Base-by-base conservation (phyloP, 2,329 filamentous ascomycete genomes). In the Aspergillus udagawae region DNA sequence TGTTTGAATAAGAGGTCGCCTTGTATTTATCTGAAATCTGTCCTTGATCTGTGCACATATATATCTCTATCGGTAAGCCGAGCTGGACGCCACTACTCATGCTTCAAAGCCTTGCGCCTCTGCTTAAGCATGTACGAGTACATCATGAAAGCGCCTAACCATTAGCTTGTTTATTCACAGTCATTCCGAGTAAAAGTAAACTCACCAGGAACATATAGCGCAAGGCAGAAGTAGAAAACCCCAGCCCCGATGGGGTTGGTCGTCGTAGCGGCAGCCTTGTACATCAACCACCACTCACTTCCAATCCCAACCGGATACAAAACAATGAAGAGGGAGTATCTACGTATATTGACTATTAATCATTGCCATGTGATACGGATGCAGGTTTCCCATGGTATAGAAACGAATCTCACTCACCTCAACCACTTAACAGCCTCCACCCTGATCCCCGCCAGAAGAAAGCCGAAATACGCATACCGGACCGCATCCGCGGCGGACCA, bases 231-330 rank as follows among this genome's bases (percentile, higher is more conserved):
- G 42, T 63, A 66, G 29, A 64, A 70, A 9, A 68, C 49, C 0
- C 51, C 62, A 2, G 52, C 20, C 4, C 67, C 57, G 6, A 58
- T 14, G 14, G 35, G 44, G 41, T 50, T 61, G 1, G 41, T 48
- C 5, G 62, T 61, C 8, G 54, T 48, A 8, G 28, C 51, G 5
- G 65, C 61, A 17, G 65, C 65, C 38, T 59, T 58, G 28, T 61
- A 68, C 67, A 70, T 70, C 27, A 70, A 53, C 67, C 65, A 70
- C 67, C 66, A 70, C 52, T 70, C 68, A 12, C 66, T 62, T 3
- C 62, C 59, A 29, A 70, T 70, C 3, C 68, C 68, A 38, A 70
- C 51, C 1, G 68, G 68, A 51, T 70, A 70, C 14, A 70, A 55
- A 1, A 62, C 38, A 2, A 65, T 57, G 45, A 70, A 70, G n/a